Evolutionary conservation across 1,284 basidiomycete genomes (phyloP).

Genomic region (Puccinia triticina): DNA sequence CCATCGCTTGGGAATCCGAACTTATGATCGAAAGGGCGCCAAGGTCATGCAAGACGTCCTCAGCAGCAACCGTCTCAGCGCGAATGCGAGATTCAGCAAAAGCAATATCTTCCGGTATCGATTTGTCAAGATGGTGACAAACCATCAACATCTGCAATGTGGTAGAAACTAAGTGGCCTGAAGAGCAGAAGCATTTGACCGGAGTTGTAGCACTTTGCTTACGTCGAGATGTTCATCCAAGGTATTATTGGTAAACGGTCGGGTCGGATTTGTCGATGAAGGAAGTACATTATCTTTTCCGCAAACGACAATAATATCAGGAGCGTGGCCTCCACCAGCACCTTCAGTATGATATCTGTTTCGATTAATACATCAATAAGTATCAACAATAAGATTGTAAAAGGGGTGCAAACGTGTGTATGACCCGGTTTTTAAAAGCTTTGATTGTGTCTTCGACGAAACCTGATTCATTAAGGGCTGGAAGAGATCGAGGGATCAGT

Average conservation of each 20-base stretch:
- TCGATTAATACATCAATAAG: conserved; percentile 14
- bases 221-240: conserved; percentile 96
- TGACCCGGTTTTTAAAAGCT: conserved; percentile 86
- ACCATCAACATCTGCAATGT: conserved; percentile 89
- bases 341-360: conserved; percentile 84
- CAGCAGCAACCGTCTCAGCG: conserved; percentile 93
- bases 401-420: conserved; percentile 70
- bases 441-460: conserved; percentile 72
- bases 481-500: conserved; percentile 8
- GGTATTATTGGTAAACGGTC: conserved; percentile 89
- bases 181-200: conserved; percentile 10
- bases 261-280: conserved; percentile 94
- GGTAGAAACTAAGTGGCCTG: neutral
- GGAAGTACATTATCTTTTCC: conserved; percentile 89
- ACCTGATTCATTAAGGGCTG: conserved; percentile 56
- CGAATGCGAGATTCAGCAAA: conserved; percentile 98
- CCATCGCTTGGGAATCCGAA: conserved; percentile 97
- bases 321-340: conserved; percentile 95
- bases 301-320: conserved; percentile 95
- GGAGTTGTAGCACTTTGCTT: conserved; percentile 58
- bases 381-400: neutral
- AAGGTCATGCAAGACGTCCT: conserved; percentile 91
- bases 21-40: conserved; percentile 95
- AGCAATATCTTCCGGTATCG: conserved; percentile 79
- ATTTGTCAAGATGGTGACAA: conserved; percentile 59